Evolutionary conservation across 495 filamentous ascomycete genomes (phyloP).

Genomic region (Neurospora hispaniola): DNA sequence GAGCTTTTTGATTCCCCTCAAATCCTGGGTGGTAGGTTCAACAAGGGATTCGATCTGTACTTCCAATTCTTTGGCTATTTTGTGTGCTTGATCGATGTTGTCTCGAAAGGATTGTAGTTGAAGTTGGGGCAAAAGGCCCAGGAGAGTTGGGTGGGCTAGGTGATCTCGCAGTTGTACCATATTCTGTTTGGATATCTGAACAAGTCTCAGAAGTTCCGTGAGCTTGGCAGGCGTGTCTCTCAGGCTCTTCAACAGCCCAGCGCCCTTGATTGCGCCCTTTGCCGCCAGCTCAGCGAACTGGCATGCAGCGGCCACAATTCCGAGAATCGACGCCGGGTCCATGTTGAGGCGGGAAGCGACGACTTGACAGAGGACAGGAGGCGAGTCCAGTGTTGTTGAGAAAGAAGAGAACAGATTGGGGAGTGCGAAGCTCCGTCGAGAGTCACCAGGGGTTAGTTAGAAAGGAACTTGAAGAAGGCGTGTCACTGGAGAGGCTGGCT

Average conservation of each 20-base stretch:
- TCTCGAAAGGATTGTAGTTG: neutral
- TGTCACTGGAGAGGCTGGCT: neutral
- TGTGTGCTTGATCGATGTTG: neutral
- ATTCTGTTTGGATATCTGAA: neutral
- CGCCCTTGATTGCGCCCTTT: neutral
- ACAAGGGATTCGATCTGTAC: neutral
- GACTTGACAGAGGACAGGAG: neutral
- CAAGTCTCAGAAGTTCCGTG: neutral
- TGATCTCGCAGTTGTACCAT: neutral
- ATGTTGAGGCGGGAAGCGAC: neutral
- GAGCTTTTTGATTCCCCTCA: neutral
- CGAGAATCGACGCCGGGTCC: neutral
- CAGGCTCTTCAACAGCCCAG: neutral
- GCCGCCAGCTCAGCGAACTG: neutral
- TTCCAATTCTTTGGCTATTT: neutral
- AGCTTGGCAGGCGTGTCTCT: neutral
- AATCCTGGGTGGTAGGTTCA: neutral
- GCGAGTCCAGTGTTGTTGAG: neutral
- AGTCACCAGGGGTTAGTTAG: too few relatives aligned
- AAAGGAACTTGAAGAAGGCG: too few relatives aligned
- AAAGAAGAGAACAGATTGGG: neutral
- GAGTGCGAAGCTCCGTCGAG: neutral
- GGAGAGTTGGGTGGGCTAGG: neutral
- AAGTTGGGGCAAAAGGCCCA: neutral
- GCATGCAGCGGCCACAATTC: neutral